phyloP scores from a whole-genome alignment of 202 grass and related monocot species.

The Zoysia matrella region DNA sequence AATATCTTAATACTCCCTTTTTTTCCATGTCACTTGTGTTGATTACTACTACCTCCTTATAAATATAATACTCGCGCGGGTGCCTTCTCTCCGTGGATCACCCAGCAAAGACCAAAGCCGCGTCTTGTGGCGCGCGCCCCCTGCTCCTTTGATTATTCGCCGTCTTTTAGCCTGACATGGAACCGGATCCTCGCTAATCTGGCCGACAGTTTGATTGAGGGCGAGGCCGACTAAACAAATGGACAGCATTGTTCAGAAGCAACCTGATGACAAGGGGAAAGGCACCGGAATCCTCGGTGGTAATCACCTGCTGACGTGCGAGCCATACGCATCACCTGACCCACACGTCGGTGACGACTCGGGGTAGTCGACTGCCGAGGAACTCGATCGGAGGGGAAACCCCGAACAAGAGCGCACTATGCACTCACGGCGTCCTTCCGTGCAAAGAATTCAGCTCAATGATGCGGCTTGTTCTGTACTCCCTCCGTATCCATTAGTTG shows the following conservation, averaged over 20 bases:
- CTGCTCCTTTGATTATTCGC: constrained; percentile 26
- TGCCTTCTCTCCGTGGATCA: background rate
- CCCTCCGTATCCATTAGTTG: too few species aligned
- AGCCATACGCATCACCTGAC: too few species aligned
- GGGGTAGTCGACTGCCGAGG: too few species aligned
- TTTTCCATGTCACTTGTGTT: background rate
- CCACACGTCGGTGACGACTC: too few species aligned
- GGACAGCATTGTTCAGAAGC: constrained; percentile 36
- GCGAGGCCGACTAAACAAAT: constrained; percentile 28
- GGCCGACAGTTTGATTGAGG: constrained; percentile 43
- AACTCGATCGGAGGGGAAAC: too few species aligned
- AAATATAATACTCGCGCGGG: background rate
- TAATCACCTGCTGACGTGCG: too few species aligned
- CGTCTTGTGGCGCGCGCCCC: constrained; percentile 11
- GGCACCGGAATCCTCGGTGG: too few species aligned
- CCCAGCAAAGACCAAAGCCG: constrained; percentile 21
- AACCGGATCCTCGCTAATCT: constrained; percentile 65
- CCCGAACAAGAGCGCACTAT: background rate
- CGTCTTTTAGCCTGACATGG: constrained; percentile 41
- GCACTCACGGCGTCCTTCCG: constrained; percentile 20
- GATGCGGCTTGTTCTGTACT: constrained; percentile 14
- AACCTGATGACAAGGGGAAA: constrained; percentile 14
- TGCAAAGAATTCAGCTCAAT: constrained; percentile 41
- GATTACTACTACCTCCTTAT: background rate
- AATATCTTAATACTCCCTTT: background rate